Base-by-base conservation (phyloP, 2,329 filamentous ascomycete species). In the Monosporascus cannonballus region DNA sequence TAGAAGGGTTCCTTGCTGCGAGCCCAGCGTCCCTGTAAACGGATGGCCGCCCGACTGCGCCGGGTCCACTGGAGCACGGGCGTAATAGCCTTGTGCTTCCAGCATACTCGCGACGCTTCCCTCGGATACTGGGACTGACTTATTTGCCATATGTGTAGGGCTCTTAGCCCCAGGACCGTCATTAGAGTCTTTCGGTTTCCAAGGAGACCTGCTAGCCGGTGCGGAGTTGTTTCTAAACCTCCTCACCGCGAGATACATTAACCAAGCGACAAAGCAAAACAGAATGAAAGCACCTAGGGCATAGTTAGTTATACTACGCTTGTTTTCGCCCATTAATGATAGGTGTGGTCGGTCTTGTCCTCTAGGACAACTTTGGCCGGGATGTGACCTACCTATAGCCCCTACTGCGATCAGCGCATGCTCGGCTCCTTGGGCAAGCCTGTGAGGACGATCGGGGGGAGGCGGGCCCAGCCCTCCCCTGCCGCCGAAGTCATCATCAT, bases 201-300 rank as follows among this genome's bases (percentile, higher is more conserved):
- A 59, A 25, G 57, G 56, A 20, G 63, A 50, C 22, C 54, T 54
- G 25, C 54, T 59, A 7, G 61, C 57, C 6, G 63, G 52, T 30
- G 55, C 56, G 18, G 30, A 14, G 9, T 50, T 42, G 14, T 41
- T 59, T 49, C 63, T 70, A 7, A 66, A 61, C 56, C 67, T 71
- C 52, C 67, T 67, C 45, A 68, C 48, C 11, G 65, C 64, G n/a
- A 72, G 69, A 66, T 71, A 77, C 5, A 73, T 61, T 24, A 78
- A 64, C 75, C 74, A 79, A 7, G 60, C 59, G 24, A 78, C 53
- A 54, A 76, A 74, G 50, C 70, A 74, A 8, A 76, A 54, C 27
- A 76, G 60, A 20, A 79, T 71, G 48, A 77, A 75, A 6, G 68
- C 70, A 27, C 73, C 77, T 76, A 9, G 1, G 22, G 14, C 0